phyloP scores from a whole-genome alignment of 768 basidiomycete species.

The Postia placenta region DNA sequence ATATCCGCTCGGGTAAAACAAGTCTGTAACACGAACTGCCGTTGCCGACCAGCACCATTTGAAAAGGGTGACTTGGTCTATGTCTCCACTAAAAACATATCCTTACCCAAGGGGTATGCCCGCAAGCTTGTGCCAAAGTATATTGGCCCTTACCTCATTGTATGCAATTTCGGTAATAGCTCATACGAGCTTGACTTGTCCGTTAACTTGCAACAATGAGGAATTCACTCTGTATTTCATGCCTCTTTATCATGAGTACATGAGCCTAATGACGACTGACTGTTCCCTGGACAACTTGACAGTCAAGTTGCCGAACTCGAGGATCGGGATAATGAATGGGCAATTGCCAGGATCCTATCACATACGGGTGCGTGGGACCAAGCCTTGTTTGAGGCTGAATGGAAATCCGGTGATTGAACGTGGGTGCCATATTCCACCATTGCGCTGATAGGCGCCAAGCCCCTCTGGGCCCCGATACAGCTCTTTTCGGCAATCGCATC shows the following conservation, averaged over 20 bases:
- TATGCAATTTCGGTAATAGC: conserved; percentile 14
- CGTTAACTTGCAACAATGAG: conserved; percentile 15
- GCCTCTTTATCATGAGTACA: conserved; percentile 24
- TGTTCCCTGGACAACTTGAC: conserved; percentile 30
- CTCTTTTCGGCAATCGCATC: too few species aligned
- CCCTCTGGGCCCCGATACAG: too few species aligned
- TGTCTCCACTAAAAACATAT: conserved; percentile 32
- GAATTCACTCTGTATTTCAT: conserved; percentile 33
- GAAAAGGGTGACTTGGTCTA: conserved; percentile 26
- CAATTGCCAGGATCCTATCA: conserved; percentile 18
- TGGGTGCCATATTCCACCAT: conserved; percentile 28
- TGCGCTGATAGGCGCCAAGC: conserved; percentile 12
- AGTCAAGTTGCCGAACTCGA: conserved; percentile 19
- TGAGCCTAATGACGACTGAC: conserved; percentile 24
- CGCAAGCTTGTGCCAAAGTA: conserved; percentile 31
- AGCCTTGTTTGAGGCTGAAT: conserved; percentile 27
- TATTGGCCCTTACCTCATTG: conserved; percentile 32
- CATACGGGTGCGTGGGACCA: conserved; percentile 21
- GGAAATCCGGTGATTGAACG: conserved; percentile 28
- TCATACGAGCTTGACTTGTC: conserved; percentile 27
- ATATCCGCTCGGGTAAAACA: conserved; percentile 28
- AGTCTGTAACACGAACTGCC: conserved; percentile 24
- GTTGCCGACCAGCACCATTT: conserved; percentile 13
- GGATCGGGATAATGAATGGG: conserved; percentile 20
- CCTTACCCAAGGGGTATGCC: conserved; percentile 26